A percentile compares a stretch with the other conserved stretches of the same genome.
These are phyloP conservation scores for Colletotrichum cuscutae DNA, from an alignment of 2,329 filamentous ascomycete genomes.

Conservation along the genomic window DNA sequence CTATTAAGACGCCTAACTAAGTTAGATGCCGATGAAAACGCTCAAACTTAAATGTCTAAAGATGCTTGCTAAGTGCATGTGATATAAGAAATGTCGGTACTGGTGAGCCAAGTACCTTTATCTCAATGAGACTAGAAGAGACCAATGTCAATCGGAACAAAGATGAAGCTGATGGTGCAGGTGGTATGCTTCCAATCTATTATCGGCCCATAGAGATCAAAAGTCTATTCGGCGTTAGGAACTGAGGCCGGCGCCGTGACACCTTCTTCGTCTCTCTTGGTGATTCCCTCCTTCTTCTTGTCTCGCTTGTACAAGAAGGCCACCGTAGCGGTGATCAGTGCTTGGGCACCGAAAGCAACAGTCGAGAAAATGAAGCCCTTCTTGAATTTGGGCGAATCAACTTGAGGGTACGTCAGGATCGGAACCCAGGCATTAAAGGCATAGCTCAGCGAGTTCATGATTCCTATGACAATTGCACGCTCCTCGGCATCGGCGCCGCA, in stretches of 20 bases:
- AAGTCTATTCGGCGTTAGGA: neutral
- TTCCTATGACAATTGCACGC: constrained; percentile 29
- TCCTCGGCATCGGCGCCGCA: constrained; percentile 29
- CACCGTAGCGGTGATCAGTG: constrained; percentile 4
- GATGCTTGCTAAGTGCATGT: no score
- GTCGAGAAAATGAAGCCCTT: constrained; percentile 53
- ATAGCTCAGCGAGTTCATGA: constrained; percentile 40
- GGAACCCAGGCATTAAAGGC: constrained; percentile 67
- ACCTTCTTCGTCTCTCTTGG: constrained; percentile 5
- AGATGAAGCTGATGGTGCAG: no score
- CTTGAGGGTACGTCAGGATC: constrained; percentile 59
- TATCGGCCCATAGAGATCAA: neutral
- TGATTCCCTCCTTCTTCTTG: constrained; percentile 2
- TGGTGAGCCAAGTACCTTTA: no score
- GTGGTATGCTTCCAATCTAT: no score
- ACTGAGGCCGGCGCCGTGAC: neutral
- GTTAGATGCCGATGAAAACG: no score
- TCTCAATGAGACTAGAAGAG: no score
- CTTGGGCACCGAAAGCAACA: constrained; percentile 20
- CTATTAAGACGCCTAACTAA: no score
- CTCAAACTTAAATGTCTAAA: no score
- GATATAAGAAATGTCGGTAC: no score
- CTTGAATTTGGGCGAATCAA: constrained; percentile 53
- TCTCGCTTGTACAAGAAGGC: constrained; percentile 23
- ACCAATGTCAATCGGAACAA: no score